Base-by-base conservation (phyloP, 148 eudicot genomes). In the Polygonum aviculare region DNA sequence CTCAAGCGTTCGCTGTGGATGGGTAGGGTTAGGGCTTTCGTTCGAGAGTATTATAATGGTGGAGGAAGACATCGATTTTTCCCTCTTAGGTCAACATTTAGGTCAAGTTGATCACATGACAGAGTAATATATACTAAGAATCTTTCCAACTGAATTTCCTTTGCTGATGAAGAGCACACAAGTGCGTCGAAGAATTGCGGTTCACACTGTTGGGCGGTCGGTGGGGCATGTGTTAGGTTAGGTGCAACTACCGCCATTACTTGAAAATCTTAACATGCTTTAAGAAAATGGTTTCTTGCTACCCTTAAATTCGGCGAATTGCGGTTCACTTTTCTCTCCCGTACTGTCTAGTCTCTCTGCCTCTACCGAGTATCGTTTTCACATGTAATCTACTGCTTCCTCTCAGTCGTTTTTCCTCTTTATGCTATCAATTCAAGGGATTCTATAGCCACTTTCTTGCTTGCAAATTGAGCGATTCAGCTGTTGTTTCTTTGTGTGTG, bases 171-270 rank as follows among this genome's bases (percentile, higher is more conserved):
- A 54, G 21, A 7, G 14, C 11, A 11, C 16, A 10, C 4, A 26
- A 4, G 12, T 14, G 5, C 11, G 69, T 62, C 69, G 31, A 26
- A 62, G 63, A 57, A 57, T 19, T 57, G 38, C 38, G 7, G 40
- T 18, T 63, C 69, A 63, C 72, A 21, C 15, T 36, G 7, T 36
- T 67, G 15, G 72, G 45, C 38, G 31, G 31, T 26, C 31, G 31
- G 31, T 26, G 31, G 31, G 18, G 69, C 44, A 38, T 36, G 72
- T 67, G 72, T 14, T 67, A 67, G 72, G 72, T 14, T 67, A 67
- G 72, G 72, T 67, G 7, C 72, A 67, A 36, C 72, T 67, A 67
- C 45, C 72, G 44, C 72, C 72, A 67, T 67, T 16, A 36, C 45
- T 65, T 62, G 69, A 62, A 62, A 62, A 31, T 16, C 69, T 62